Conservation (phyloP, 305 asterid genomes). For the Plantago coronopus region DNA sequence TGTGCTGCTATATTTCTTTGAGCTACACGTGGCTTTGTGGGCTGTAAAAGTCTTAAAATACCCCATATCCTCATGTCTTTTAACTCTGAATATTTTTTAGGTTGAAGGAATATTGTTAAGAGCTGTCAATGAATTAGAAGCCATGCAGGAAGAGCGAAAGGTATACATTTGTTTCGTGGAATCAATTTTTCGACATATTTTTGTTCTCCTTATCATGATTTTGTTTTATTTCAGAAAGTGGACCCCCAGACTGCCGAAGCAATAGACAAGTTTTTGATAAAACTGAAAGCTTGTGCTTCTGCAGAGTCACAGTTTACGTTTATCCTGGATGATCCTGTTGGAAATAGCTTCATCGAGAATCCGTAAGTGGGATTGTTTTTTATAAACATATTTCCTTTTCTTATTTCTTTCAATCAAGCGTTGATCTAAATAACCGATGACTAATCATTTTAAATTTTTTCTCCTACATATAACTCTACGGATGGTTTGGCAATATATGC, state of each 20-base stretch:
- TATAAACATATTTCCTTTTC: neutral
- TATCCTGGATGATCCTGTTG: constrained; percentile 90
- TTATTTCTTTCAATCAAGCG: too few relatives aligned
- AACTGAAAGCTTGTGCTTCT: constrained; percentile 75
- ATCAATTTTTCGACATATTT: constrained; percentile 5
- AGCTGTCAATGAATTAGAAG: constrained; percentile 71
- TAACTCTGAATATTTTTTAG: constrained; percentile 32
- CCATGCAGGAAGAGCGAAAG: constrained; percentile 93
- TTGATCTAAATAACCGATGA: neutral
- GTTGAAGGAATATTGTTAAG: constrained; percentile 80
- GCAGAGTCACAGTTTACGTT: constrained; percentile 68
- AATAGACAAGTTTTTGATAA: constrained; percentile 68
- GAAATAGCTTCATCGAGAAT: constrained; percentile 94
- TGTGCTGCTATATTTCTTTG: too few relatives aligned
- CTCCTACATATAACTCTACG: neutral
- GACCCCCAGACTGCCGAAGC: constrained; percentile 80
- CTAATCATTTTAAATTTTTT: neutral
- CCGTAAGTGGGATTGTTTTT: constrained; percentile 58
- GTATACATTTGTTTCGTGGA: constrained; percentile 32
- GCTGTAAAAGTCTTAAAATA: too few relatives aligned
- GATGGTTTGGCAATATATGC: neutral
- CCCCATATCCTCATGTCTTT: too few relatives aligned
- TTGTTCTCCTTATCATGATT: constrained; percentile 14
- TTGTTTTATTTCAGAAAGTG: constrained; percentile 53
- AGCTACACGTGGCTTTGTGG: too few relatives aligned